Percentiles rank a stretch among this genome's conserved stretches.
These are phyloP conservation scores for Colletotrichum costaricense DNA, from an alignment of 2,329 filamentous ascomycete species.

Conservation along the genomic window DNA sequence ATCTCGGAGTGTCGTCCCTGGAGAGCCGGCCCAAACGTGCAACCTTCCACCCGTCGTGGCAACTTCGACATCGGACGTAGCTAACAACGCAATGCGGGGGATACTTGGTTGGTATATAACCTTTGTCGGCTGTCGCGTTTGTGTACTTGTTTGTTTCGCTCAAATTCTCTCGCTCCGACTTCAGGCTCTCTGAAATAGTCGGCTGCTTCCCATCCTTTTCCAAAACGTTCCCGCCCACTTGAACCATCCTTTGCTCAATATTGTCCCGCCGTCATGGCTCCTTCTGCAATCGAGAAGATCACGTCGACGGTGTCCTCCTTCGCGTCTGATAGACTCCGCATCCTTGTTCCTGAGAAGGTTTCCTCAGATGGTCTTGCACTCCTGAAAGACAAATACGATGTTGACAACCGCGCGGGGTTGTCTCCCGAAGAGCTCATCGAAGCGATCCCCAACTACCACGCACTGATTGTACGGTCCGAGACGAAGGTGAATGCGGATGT, in stretches of 20 bases:
- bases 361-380: constrained; percentile 82
- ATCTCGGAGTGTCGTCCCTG: not conserved
- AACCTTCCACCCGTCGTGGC: not conserved
- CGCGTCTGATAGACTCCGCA: constrained; percentile 48
- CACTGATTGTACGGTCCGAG: constrained; percentile 83
- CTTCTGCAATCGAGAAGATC: constrained; percentile 41
- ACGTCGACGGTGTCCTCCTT: constrained; percentile 33
- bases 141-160: not conserved
- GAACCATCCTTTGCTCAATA: not conserved
- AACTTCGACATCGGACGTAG: not conserved
- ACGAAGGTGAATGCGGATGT: constrained; percentile 81
- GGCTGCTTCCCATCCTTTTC: not conserved
- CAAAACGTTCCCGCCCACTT: not conserved
- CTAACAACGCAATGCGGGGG: constrained; percentile 8
- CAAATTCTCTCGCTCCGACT: not conserved
- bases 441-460: constrained; percentile 79
- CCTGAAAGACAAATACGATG: constrained; percentile 73
- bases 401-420: constrained; percentile 74
- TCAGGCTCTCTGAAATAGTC: not conserved
- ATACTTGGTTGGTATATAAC: constrained; percentile 19
- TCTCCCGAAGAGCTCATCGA: constrained; percentile 70
- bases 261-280: constrained; percentile 31
- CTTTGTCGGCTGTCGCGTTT: constrained; percentile 8
- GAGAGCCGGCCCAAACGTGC: constrained; percentile 5
- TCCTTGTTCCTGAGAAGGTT: constrained; percentile 84